Evolutionary conservation across 805 yeast genomes (phyloP), one percentile per base, ranked within the genome.

Genomic region (Clavispora carvajalis): DNA sequence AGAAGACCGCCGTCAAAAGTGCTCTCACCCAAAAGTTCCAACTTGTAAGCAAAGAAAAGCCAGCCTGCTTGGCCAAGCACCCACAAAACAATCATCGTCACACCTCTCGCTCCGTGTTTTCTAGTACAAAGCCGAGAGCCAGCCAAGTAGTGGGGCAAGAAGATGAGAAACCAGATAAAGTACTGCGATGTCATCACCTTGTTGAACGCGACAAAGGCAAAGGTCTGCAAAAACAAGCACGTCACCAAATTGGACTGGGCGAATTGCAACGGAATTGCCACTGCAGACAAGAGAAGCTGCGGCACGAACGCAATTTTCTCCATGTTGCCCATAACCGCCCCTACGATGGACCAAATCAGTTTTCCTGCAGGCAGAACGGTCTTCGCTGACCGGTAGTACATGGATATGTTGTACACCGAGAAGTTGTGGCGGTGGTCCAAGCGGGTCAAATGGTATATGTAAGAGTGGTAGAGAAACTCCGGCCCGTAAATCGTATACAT

Each of bases 371-470:
- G 7, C 13, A 36, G 26, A 19, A 33, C 36, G 22, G 37, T 33
- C 7, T 49, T 37, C 13, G 69, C 69, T 2, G 89, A 80, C 34
- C 74, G 73, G 55, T 74, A 77, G 58, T 84, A 85, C 30, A 93
- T 65, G 17, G 82, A 66, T 10, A 87, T 66, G 58, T 90, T 85
- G 74, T 90, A 93, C 2, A 90, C 69, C 4, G 96, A 86, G 57
- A 93, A 93, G 62, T 93, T 93, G 63, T 93, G 99, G 36, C 99
- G 77, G 60, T 93, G 99, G 59, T 93, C 99, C 4, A 87, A 62
- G 45, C 99, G 70, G 7, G 77, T 69, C 31, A 91, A 64, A 60
- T 91, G 99, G 58, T 91, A 90, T 4, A 88, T 55, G 57, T 86
- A 89, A 0, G 96, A 75, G 51, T 91, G 85, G 31, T 77, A 67